Conservation (phyloP, 305 asterid genomes). For the Fraxinus floribunda region DNA sequence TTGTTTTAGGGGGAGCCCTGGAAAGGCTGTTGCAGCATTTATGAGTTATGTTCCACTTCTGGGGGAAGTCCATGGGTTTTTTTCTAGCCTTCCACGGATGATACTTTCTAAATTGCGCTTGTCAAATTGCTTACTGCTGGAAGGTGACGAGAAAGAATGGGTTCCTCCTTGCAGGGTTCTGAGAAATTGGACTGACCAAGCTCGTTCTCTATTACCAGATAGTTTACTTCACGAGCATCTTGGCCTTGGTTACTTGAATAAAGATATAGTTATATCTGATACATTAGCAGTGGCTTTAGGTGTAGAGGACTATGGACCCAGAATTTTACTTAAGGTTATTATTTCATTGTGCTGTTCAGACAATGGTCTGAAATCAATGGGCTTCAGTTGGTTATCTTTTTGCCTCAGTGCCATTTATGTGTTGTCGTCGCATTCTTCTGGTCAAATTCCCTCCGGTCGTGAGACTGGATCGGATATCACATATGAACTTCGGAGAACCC, state of each 20-base stretch:
- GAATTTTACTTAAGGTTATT: constrained; percentile 50
- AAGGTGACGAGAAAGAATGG: constrained; percentile 61
- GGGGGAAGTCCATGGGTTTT: constrained; percentile 96
- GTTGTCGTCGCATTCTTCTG: constrained; percentile 40
- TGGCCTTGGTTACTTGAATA: constrained; percentile 81
- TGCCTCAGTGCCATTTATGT: constrained; percentile 67
- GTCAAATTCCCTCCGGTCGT: constrained; percentile 33
- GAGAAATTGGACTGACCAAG: constrained; percentile 79
- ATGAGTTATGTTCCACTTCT: constrained; percentile 84
- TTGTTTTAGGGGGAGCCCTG: constrained; percentile 62
- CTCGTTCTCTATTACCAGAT: constrained; percentile 67
- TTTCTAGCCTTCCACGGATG: constrained; percentile 77
- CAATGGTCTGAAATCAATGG: constrained; percentile 63
- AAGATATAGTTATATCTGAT: constrained; percentile 77
- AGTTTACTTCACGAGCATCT: constrained; percentile 71
- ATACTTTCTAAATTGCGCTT: constrained; percentile 73
- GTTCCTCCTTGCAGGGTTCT: constrained; percentile 87
- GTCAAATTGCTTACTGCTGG: constrained; percentile 78
- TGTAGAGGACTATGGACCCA: constrained; percentile 86
- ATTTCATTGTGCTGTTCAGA: constrained; percentile 59
- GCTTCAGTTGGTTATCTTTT: constrained; percentile 71
- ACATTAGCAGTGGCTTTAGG: constrained; percentile 80
- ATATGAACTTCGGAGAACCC: constrained; percentile 49
- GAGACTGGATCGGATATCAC: constrained; percentile 53
- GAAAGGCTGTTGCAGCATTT: constrained; percentile 73